Evolutionary conservation across 192 early-diverging fungal genomes (phyloP).

Genomic region (Coemansia guatemalensis): DNA sequence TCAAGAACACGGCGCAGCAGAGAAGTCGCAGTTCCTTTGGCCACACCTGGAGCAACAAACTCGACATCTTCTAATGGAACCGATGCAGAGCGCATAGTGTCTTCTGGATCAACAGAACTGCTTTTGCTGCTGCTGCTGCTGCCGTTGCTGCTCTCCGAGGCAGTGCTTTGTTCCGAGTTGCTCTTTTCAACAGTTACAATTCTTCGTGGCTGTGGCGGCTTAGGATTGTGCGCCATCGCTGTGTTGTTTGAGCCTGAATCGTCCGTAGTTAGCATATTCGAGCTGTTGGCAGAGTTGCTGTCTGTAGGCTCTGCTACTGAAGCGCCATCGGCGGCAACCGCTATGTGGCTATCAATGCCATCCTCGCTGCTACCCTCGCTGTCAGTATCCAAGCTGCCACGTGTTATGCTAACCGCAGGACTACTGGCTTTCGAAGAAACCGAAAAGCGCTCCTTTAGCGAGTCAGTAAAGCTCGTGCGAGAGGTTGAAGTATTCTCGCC

Average conservation of each 20-base stretch:
- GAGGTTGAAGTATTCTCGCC: slow-evolving; percentile 15
- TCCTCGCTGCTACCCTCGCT: slow-evolving; percentile 14
- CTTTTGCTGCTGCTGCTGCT: slow-evolving; percentile 1
- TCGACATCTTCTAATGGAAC: slow-evolving; percentile 38
- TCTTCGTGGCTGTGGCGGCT: background rate
- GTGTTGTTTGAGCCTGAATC: background rate
- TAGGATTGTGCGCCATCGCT: too few species aligned
- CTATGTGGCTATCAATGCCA: background rate
- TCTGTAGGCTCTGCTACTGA: background rate
- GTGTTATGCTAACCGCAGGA: slow-evolving; percentile 4
- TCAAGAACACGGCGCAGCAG: slow-evolving; percentile 50
- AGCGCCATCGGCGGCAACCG: background rate
- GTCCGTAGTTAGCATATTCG: background rate
- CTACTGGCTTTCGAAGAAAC: slow-evolving; percentile 9
- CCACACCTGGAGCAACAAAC: slow-evolving; percentile 53
- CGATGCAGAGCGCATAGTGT: slow-evolving; percentile 21
- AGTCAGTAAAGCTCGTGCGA: slow-evolving; percentile 28
- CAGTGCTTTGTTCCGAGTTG: background rate
- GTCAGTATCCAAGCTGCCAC: slow-evolving; percentile 5
- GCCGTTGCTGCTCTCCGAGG: background rate
- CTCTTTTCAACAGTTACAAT: background rate
- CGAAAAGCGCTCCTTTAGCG: slow-evolving; percentile 48
- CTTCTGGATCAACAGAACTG: background rate
- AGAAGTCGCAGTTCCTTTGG: slow-evolving; percentile 44
- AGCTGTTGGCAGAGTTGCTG: background rate